A percentile compares a stretch with the other conserved stretches of the same genome.
These are phyloP conservation scores for Saccharomyces hybrid DNA, from an alignment of 1,139 yeast species.

Conservation along the genomic window DNA sequence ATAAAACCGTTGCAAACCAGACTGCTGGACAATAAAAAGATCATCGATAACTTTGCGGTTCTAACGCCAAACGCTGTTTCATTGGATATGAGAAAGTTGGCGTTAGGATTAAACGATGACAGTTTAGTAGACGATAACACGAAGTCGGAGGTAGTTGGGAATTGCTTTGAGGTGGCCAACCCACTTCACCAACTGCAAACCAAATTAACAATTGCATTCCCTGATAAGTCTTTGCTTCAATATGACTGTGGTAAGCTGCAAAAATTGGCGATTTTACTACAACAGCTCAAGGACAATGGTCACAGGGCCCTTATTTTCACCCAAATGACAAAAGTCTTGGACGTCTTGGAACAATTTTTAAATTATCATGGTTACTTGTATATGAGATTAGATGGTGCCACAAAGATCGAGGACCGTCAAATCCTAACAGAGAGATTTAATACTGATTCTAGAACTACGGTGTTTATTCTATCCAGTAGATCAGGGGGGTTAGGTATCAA, in stretches of 20 bases:
- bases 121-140: slow-evolving; percentile 20
- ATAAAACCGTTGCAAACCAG: slow-evolving; percentile 34
- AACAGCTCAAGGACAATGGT: slow-evolving; percentile 72
- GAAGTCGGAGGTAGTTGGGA: slow-evolving; percentile 36
- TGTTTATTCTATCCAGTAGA: slow-evolving; percentile 86
- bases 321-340: slow-evolving; percentile 95
- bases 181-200: slow-evolving; percentile 84
- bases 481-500: slow-evolving; percentile 98
- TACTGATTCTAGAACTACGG: slow-evolving; percentile 76
- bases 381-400: slow-evolving; percentile 94
- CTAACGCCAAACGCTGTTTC: slow-evolving; percentile 84
- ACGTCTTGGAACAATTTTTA: slow-evolving; percentile 84
- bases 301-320: slow-evolving; percentile 94
- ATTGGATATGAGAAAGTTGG: slow-evolving; percentile 58
- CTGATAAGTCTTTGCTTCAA: slow-evolving; percentile 84
- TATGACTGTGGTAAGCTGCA: slow-evolving; percentile 97
- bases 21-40: slow-evolving; percentile 37
- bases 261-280: slow-evolving; percentile 64
- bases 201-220: slow-evolving; percentile 86
- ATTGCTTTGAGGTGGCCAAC: slow-evolving; percentile 39
- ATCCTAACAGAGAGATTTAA: slow-evolving; percentile 88
- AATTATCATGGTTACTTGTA: slow-evolving; percentile 92
- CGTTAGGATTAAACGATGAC: slow-evolving; percentile 29
- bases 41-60: slow-evolving; percentile 71
- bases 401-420: slow-evolving; percentile 95